These are phyloP conservation scores for Globisporangium apiculatum DNA, from an alignment of 352 stramenopile species.

Conservation along the genomic window DNA sequence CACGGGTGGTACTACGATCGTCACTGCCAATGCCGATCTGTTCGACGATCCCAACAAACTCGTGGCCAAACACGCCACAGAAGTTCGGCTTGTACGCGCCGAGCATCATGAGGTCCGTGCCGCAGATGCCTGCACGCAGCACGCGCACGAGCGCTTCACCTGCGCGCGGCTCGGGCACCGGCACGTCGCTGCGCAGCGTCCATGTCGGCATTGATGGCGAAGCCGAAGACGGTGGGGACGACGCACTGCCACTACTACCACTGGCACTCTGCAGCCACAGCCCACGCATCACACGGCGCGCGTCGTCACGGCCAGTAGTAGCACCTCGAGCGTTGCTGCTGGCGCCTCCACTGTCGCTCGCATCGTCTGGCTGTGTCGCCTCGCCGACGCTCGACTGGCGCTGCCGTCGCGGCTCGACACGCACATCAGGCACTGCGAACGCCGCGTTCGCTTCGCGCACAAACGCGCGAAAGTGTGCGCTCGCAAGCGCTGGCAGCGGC, in stretches of 20 bases:
- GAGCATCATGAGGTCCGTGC: conserved; percentile 72
- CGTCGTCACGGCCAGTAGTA: no score
- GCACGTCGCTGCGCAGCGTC: conserved; percentile 26
- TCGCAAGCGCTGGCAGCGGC: conserved; percentile 34
- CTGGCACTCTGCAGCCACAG: conserved; percentile 37
- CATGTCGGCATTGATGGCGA: no score
- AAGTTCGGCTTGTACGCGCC: conserved; percentile 69
- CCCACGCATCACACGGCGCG: conserved; percentile 29
- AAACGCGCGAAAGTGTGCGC: conserved; percentile 28
- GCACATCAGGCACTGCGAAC: conserved; percentile 31
- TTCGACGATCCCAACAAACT: conserved; percentile 86
- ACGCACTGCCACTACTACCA: conserved; percentile 10
- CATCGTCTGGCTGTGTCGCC: no score
- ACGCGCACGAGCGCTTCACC: conserved; percentile 56
- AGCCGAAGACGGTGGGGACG: background rate
- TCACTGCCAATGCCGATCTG: conserved; percentile 23
- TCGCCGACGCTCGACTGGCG: background rate
- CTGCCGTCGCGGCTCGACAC: conserved; percentile 15
- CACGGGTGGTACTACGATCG: conserved; percentile 1
- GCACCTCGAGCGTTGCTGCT: no score
- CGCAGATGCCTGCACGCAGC: conserved; percentile 59
- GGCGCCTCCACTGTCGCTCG: no score
- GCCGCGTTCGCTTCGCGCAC: conserved; percentile 27
- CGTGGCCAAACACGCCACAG: conserved; percentile 70
- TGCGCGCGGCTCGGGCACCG: conserved; percentile 23